phyloP scores from a whole-genome alignment of 768 basidiomycete species.

The Lactarius akahatsu region DNA sequence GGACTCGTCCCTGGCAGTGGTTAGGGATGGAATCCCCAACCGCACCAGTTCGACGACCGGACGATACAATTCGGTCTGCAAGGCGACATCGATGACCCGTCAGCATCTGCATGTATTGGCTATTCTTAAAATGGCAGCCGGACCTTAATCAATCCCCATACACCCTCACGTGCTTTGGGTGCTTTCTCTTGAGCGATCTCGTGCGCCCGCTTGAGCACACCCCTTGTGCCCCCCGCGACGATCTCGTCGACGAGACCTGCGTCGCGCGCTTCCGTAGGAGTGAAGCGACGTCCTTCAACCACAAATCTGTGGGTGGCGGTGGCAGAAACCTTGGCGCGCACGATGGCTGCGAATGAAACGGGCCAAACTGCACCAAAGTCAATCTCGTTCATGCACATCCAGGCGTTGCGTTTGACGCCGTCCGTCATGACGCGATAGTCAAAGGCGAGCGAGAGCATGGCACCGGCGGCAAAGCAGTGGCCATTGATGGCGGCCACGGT shows the following conservation, averaged over 20 bases:
- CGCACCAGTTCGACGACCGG: constrained; percentile 46
- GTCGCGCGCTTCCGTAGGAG: constrained; percentile 64
- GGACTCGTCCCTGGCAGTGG: constrained; percentile 46
- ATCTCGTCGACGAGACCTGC: constrained; percentile 71
- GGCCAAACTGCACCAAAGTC: constrained; percentile 85
- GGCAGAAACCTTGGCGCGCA: constrained; percentile 63
- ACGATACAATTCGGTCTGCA: constrained; percentile 54
- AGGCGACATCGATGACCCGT: constrained; percentile 17
- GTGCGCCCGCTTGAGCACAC: constrained; percentile 61
- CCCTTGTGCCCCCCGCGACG: constrained; percentile 56
- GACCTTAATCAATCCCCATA: constrained; percentile 76
- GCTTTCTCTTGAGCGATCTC: constrained; percentile 57
- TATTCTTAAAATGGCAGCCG: constrained; percentile 1
- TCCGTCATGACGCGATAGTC: constrained; percentile 91
- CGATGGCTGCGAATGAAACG: constrained; percentile 60
- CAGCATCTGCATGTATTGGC: background rate
- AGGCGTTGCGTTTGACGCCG: constrained; percentile 71
- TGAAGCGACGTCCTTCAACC: constrained; percentile 78
- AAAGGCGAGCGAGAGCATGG: constrained; percentile 76
- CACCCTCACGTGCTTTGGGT: constrained; percentile 53
- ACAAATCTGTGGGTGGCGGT: constrained; percentile 68
- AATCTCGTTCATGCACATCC: constrained; percentile 92
- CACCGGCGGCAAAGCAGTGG: constrained; percentile 82
- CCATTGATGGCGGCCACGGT: constrained; percentile 80
- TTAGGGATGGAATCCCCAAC: constrained; percentile 40